phyloP scores from a whole-genome alignment of 345 rosid species.

The Cardamine resedifolia region DNA sequence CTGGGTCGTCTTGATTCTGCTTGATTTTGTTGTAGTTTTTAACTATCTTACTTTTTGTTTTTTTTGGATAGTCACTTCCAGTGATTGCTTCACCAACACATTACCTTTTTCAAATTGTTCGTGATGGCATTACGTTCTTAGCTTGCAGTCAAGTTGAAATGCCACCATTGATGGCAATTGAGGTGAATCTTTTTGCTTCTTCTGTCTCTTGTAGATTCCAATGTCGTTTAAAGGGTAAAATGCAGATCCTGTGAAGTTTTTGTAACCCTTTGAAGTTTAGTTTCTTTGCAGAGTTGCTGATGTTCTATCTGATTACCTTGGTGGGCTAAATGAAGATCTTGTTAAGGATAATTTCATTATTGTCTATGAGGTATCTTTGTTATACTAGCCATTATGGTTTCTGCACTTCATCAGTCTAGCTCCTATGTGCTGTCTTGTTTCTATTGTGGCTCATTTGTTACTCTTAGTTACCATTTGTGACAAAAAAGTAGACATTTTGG shows the following conservation, averaged over 20 bases:
- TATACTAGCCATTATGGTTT: neutral
- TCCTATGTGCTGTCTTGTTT: neutral
- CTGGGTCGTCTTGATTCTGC: conserved; percentile 7
- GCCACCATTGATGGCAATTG: conserved; percentile 96
- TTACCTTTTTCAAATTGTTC: conserved; percentile 85
- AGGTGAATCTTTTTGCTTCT: conserved; percentile 46
- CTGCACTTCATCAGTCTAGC: neutral
- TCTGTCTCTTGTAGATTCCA: conserved; percentile 8
- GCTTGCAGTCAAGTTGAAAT: conserved; percentile 98
- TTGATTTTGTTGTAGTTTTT: neutral
- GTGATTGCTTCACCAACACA: conserved; percentile 98
- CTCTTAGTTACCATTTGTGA: neutral
- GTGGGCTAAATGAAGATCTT: conserved; percentile 89
- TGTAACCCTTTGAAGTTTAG: conserved; percentile 46
- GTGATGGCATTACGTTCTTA: conserved; percentile 83
- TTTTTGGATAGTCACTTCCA: conserved; percentile 52
- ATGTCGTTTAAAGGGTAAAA: neutral
- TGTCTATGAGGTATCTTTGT: conserved; percentile 77
- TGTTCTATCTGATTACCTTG: conserved; percentile 85
- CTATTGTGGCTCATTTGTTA: conserved; percentile 1
- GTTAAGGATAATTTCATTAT: conserved; percentile 93
- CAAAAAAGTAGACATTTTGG: neutral
- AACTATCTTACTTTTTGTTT: neutral
- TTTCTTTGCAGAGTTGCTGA: conserved; percentile 93
- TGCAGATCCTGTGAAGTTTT: conserved; percentile 4